phyloP scores from a whole-genome alignment of 2,329 filamentous ascomycete genomes.

The Diplodia sapinea region DNA sequence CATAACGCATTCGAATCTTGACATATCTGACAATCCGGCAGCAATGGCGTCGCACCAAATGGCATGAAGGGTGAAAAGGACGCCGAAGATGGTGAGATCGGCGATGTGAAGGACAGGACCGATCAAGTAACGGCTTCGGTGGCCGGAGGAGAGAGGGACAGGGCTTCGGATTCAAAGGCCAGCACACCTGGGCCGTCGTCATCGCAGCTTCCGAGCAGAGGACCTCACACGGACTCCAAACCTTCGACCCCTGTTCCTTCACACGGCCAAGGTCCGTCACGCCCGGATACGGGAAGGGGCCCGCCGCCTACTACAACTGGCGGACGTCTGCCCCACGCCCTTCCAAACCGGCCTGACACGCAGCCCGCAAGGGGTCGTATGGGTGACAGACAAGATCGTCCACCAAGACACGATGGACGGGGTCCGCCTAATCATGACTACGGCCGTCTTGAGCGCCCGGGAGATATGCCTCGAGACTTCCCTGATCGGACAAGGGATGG shows the following conservation, averaged over 20 bases:
- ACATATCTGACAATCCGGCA: constrained; percentile 30
- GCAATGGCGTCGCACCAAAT: constrained; percentile 44
- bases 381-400: constrained; percentile 44
- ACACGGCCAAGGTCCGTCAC: constrained; percentile 33
- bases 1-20: background rate
- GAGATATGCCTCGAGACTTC: constrained; percentile 43
- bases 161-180: constrained; percentile 28
- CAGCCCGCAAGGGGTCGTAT: constrained; percentile 54
- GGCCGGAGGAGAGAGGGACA: constrained; percentile 23
- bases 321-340: constrained; percentile 44
- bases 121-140: constrained; percentile 33
- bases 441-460: constrained; percentile 52
- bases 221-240: constrained; percentile 25
- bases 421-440: constrained; percentile 47
- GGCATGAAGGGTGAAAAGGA: constrained; percentile 50
- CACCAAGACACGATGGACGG: constrained; percentile 43
- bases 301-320: background rate
- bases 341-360: constrained; percentile 66
- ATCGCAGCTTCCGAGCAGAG: constrained; percentile 3
- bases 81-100: constrained; percentile 75
- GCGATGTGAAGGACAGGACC: constrained; percentile 57
- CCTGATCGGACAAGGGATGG: constrained; percentile 45
- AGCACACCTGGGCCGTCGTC: constrained; percentile 9
- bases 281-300: constrained; percentile 23
- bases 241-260: constrained; percentile 38